Evolutionary conservation across 2,329 filamentous ascomycete genomes (phyloP), one percentile per base, ranked within the genome.

Genomic region (Ophidiomyces ophidiicola): DNA sequence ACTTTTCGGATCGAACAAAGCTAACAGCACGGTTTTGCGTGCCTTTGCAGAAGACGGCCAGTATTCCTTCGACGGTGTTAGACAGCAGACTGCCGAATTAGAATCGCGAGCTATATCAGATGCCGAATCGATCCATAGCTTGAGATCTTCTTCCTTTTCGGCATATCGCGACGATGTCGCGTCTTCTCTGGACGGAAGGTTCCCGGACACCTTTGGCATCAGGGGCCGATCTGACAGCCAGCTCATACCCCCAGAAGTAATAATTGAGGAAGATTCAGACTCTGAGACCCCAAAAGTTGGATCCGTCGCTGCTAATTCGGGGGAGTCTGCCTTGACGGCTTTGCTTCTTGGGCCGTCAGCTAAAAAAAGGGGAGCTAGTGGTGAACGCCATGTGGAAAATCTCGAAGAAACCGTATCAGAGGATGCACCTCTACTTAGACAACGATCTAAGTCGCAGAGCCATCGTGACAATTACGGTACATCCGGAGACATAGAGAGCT

Each of bases 81-180:
- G 86, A 47, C 80, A 90, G 60, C 80, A 90, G 55, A 92, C 86
- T 2, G 83, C 85, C 36, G 84, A 93, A 60, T 69, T 94, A 41
- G 86, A 86, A 30, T 84, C 76, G 12, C 85, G 87, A 56, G 78
- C 84, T 35, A 71, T 94, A 19, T 79, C 79, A 26, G 76, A 82
- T 39, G 45, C 40, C 8, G 50, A 50, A 18, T 45, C 44, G 19
- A 38, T 44, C 14, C 40, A 58, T 28, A 55, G 55, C 44, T 50
- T 48, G 31, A 25, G 19, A 19, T 31, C 36, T 17, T 31, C 36
- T 17, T 47, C 46, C 14, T 50, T 53, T 18, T 31, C 44, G 20
- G 48, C 48, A n/a, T 48, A 53, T 23, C 44, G 49, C 8, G 50
- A 48, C 17, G 50, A 53, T 39, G 43, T 57, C 8, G 57, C 28